These are phyloP conservation scores for Lepidium sativum DNA, from an alignment of 345 rosid species.

Conservation along the genomic window DNA sequence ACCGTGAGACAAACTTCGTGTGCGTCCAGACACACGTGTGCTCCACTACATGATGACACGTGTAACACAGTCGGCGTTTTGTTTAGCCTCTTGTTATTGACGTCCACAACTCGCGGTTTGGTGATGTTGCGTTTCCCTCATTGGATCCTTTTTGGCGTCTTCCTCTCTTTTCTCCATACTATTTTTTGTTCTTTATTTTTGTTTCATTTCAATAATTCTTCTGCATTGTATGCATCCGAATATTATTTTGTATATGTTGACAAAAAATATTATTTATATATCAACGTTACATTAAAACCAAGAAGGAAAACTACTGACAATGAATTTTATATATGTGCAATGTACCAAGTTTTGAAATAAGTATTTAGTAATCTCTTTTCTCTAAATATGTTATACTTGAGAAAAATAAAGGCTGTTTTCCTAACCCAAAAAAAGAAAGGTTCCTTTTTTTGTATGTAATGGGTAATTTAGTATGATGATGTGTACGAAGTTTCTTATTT, in stretches of 20 bases:
- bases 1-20: constrained; percentile 19
- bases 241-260: too few relatives aligned
- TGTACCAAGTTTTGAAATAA: not conserved
- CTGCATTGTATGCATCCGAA: not conserved
- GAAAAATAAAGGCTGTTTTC: not conserved
- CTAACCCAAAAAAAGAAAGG: too few relatives aligned
- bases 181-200: not conserved
- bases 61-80: not conserved
- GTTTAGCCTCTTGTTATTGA: constrained; percentile 12
- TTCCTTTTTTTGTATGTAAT: too few relatives aligned
- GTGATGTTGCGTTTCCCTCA: constrained; percentile 20
- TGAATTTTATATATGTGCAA: not conserved
- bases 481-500: not conserved
- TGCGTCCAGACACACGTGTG: constrained; percentile 23
- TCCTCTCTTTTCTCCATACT: not conserved
- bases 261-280: too few relatives aligned
- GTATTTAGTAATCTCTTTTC: not conserved
- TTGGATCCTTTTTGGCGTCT: constrained; percentile 21
- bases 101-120: constrained; percentile 6
- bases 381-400: not conserved
- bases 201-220: not conserved
- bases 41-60: not conserved
- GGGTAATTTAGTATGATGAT: not conserved
- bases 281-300: not conserved
- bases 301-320: not conserved